Evolutionary conservation across 805 yeast species (phyloP).

Genomic region (Brettanomyces sp.): DNA sequence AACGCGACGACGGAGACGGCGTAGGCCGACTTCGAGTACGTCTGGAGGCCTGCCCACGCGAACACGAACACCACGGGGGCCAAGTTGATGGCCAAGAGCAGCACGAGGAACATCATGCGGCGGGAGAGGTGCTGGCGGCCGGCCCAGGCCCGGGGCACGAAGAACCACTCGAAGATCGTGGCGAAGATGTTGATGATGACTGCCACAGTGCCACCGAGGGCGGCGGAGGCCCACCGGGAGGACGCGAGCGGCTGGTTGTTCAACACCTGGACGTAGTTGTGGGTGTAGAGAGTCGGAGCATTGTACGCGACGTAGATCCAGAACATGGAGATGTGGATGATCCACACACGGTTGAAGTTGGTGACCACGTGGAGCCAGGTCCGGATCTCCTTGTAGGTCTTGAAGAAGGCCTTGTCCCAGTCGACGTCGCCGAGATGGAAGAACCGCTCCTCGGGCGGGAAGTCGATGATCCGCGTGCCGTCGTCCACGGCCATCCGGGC

Average conservation of each 20-base stretch:
- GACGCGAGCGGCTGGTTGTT: constrained; percentile 87
- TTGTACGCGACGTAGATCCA: constrained; percentile 96
- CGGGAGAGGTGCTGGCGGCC: constrained; percentile 96
- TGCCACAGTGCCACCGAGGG: constrained; percentile 89
- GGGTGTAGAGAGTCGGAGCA: constrained; percentile 85
- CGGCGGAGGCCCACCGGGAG: constrained; percentile 86
- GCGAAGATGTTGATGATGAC: constrained; percentile 74
- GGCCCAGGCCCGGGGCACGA: constrained; percentile 97
- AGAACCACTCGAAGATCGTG: constrained; percentile 86
- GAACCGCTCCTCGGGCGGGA: constrained; percentile 85
- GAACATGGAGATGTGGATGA: constrained; percentile 78
- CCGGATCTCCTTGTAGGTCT: constrained; percentile 91
- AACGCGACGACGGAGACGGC: constrained; percentile 80
- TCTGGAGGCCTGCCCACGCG: constrained; percentile 63
- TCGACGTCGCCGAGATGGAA: constrained; percentile 82
- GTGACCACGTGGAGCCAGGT: constrained; percentile 95
- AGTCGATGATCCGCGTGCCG: constrained; percentile 83
- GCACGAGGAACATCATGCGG: constrained; percentile 66
- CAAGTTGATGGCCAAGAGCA: constrained; percentile 61
- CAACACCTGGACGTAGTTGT: constrained; percentile 70
- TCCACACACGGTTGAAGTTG: constrained; percentile 97
- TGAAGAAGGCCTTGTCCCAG: constrained; percentile 89
- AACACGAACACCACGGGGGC: constrained; percentile 84
- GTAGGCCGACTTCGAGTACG: constrained; percentile 61
- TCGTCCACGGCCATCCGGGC: constrained; percentile 86